Evolutionary conservation across 2,329 filamentous ascomycete species (phyloP).

Genomic region (Cladosporium colombiae): DNA sequence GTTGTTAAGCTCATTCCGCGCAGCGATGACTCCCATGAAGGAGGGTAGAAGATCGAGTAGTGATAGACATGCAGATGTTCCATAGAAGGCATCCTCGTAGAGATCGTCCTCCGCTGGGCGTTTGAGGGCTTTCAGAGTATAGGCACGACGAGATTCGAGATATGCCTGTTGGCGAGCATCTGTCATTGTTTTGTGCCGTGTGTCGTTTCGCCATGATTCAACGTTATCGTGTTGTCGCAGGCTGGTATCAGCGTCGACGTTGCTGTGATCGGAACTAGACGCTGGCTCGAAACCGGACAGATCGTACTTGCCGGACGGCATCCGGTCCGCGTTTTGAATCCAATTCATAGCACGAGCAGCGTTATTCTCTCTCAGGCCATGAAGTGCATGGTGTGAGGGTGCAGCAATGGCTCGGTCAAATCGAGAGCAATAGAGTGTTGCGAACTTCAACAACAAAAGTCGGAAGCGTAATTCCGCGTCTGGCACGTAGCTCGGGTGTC

Average conservation of each 20-base stretch:
- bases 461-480: constrained; percentile 49
- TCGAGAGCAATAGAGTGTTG: constrained; percentile 47
- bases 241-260: constrained; percentile 25
- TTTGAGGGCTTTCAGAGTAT: constrained; percentile 26
- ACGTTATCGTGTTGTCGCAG: background rate
- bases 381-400: constrained; percentile 40
- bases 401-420: constrained; percentile 42
- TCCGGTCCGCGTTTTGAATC: constrained; percentile 27
- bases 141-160: constrained; percentile 30
- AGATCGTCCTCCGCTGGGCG: constrained; percentile 30
- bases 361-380: constrained; percentile 41
- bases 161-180: background rate
- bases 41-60: constrained; percentile 48
- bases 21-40: constrained; percentile 51
- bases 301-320: constrained; percentile 23
- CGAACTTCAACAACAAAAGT: constrained; percentile 50
- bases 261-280: constrained; percentile 6
- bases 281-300: constrained; percentile 22
- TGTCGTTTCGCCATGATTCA: background rate
- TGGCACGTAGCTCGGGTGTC: constrained; percentile 39
- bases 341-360: constrained; percentile 35
- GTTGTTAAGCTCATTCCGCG: constrained; percentile 36
- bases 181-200: background rate
- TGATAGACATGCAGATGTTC: constrained; percentile 37
- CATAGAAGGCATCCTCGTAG: constrained; percentile 36